Evolutionary conservation across 352 stramenopile genomes (phyloP), one percentile per base, ranked within the genome.

Genomic region (Saprolegnia parasitica): DNA sequence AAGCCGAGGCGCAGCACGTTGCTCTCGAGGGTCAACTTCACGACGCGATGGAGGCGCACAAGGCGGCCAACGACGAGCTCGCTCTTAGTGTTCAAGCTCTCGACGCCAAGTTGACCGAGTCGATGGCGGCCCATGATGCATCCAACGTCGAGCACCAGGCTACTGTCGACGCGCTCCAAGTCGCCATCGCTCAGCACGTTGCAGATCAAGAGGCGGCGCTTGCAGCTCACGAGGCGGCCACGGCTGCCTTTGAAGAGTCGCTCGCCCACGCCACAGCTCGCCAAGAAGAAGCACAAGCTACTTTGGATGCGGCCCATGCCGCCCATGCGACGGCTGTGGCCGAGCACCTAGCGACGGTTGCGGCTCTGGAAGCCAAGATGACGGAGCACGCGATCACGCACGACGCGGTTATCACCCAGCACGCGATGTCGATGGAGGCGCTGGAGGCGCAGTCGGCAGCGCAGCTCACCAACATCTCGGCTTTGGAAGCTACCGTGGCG

Each of bases 61-160:
- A 60, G 24, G 11, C n/a, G 11, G 52, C 52, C 1, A 60, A 60
- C 35, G 52, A 40, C 35, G 52, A 60, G n/a, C n/a, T 60, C 3
- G 52, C 52, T 16, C 11, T 21, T 2, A 40, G 52, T 9, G 52
- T 60, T 11, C 52, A 42, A 42, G 52, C n/a, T 24, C 52, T 60
- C 52, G 52, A 60, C 11, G 13, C 52, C 24, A 60, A 60, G 35
- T n/a, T 60, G 11, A n/a, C 20, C 24, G 52, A 60, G 35, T 60
- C 52, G 13, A 26, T 24, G 24, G 52, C 52, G 11, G 35, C 24
- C 20, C 52, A 60, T 11, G 52, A 16, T 11, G 52, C 35, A 60
- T 49, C 42, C 42, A 49, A 35, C 29, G 29, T 35, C 5, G 2
- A 35, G 29, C 29, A 35, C 29, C 29, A 35, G 29, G 29, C 29